phyloP scores from a whole-genome alignment of 257 asterid species.

The Plantago elongata region DNA sequence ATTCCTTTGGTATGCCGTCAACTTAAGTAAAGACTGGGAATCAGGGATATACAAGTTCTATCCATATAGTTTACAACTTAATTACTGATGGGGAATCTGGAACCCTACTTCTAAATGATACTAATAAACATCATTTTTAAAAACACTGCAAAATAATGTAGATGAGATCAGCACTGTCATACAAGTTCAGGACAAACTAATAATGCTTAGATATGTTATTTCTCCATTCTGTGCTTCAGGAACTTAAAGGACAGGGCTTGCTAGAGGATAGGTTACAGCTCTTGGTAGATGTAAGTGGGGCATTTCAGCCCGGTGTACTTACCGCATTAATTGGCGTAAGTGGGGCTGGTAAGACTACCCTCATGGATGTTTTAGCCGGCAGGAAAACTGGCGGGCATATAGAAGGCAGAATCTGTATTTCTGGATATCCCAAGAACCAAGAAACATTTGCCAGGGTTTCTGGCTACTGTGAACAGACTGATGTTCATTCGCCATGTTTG shows the following conservation, averaged over 20 bases:
- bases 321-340: slow-evolving; percentile 92
- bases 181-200: background rate
- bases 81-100: too few species aligned
- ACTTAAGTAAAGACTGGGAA: background rate
- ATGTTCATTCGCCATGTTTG: slow-evolving; percentile 84
- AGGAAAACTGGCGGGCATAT: slow-evolving; percentile 87
- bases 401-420: slow-evolving; percentile 58
- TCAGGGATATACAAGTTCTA: too few species aligned
- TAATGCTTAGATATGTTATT: slow-evolving; percentile 16
- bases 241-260: slow-evolving; percentile 68
- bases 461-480: slow-evolving; percentile 89
- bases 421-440: slow-evolving; percentile 81
- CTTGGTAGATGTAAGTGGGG: slow-evolving; percentile 68
- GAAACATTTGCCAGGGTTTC: slow-evolving; percentile 89
- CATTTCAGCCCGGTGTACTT: slow-evolving; percentile 80
- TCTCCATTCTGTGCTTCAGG: slow-evolving; percentile 36
- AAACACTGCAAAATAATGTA: too few species aligned
- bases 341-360: slow-evolving; percentile 97
- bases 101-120: too few species aligned
- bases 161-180: too few species aligned
- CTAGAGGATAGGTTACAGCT: slow-evolving; percentile 58
- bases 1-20: slow-evolving; percentile 65
- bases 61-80: too few species aligned
- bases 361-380: slow-evolving; percentile 96
- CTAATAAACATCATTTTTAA: too few species aligned